Conservation (phyloP, 2,329 filamentous ascomycete species). For the Pestalotiopsis fici region DNA sequence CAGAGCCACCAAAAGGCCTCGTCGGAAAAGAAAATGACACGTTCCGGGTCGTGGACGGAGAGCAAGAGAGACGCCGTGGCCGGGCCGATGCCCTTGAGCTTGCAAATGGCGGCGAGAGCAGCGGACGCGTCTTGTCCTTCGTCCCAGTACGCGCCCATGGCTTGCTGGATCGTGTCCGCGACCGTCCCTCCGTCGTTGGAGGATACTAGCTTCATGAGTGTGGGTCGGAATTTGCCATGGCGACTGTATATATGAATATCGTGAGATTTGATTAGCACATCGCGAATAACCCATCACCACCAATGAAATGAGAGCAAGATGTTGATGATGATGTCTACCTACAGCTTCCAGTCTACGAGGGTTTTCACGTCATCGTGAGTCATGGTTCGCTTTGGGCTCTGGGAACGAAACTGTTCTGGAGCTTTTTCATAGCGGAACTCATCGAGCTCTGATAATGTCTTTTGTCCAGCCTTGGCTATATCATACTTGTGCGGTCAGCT, state of each 20-base stretch:
- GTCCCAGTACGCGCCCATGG: slow-evolving; percentile 47
- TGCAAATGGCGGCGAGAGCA: slow-evolving; percentile 55
- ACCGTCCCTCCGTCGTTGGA: slow-evolving; percentile 58
- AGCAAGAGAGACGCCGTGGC: slow-evolving; percentile 78
- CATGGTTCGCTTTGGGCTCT: slow-evolving; percentile 40
- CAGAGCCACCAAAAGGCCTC: slow-evolving; percentile 76
- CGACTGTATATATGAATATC: slow-evolving; percentile 38
- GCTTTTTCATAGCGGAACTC: slow-evolving; percentile 59
- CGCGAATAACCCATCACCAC: background rate
- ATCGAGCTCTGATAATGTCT: slow-evolving; percentile 59
- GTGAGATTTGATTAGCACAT: too few species aligned
- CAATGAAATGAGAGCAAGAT: too few species aligned
- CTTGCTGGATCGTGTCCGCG: slow-evolving; percentile 49
- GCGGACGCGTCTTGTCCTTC: slow-evolving; percentile 33
- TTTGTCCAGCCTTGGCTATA: slow-evolving; percentile 49
- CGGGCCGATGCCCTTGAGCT: slow-evolving; percentile 74
- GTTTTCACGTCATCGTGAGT: slow-evolving; percentile 57
- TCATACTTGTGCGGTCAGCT: background rate
- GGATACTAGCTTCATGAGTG: slow-evolving; percentile 59
- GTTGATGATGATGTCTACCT: too few species aligned
- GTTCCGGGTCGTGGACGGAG: slow-evolving; percentile 59
- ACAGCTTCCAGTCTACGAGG: slow-evolving; percentile 74
- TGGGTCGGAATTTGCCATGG: slow-evolving; percentile 64
- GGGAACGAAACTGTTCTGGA: slow-evolving; percentile 42
- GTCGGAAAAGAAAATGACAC: slow-evolving; percentile 76